These are phyloP conservation scores for Candida railenensis DNA, from an alignment of 805 yeast species.

Conservation along the genomic window DNA sequence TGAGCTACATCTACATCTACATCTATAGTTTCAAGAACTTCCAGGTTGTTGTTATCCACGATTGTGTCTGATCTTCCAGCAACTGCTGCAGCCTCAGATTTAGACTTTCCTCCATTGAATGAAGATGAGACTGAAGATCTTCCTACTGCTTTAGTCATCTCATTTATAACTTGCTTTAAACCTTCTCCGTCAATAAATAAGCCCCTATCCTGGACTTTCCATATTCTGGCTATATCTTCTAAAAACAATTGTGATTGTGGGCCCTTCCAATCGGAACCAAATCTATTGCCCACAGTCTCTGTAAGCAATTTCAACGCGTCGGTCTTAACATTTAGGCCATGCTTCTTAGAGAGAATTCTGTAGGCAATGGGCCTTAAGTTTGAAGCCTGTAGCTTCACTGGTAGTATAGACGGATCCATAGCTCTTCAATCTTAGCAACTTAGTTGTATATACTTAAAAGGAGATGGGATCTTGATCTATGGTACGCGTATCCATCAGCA, in stretches of 20 bases:
- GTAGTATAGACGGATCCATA: slow-evolving; percentile 50
- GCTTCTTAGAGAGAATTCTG: slow-evolving; percentile 84
- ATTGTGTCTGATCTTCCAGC: slow-evolving; percentile 20
- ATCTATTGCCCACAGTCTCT: slow-evolving; percentile 68
- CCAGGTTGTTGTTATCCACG: slow-evolving; percentile 9
- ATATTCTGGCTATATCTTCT: slow-evolving; percentile 74
- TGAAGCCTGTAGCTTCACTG: slow-evolving; percentile 75
- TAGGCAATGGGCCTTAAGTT: slow-evolving; percentile 90
- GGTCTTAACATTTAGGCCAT: slow-evolving; percentile 86
- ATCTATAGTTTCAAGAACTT: slow-evolving; percentile 4
- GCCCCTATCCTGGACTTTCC: slow-evolving; percentile 92
- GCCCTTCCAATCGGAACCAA: slow-evolving; percentile 86
- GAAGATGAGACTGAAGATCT: not conserved
- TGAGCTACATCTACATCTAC: not conserved
- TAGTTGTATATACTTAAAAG: too few species aligned
- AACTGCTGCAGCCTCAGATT: not conserved
- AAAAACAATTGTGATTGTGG: slow-evolving; percentile 58
- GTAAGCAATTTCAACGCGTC: slow-evolving; percentile 76
- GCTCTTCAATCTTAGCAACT: not conserved
- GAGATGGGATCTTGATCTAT: too few species aligned
- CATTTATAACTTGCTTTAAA: slow-evolving; percentile 61
- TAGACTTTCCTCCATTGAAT: not conserved
- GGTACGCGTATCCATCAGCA: too few species aligned
- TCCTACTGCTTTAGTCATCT: slow-evolving; percentile 24
- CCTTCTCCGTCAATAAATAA: slow-evolving; percentile 79